Evolutionary conservation across 108 stramenopile species (phyloP).

Genomic region (Discostella stelligeroides): DNA sequence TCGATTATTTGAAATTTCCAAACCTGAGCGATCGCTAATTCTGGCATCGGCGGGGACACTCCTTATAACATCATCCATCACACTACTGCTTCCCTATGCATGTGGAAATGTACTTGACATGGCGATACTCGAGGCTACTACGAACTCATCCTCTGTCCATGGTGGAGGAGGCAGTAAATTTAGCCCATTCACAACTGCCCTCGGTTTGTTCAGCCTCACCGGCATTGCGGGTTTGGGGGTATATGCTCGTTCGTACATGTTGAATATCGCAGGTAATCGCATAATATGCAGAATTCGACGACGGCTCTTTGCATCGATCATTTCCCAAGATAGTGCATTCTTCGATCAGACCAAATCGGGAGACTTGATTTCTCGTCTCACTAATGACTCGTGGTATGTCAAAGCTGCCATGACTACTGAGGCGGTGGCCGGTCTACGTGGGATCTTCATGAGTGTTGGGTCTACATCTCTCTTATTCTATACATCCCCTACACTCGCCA

Average conservation of each 20-base stretch:
- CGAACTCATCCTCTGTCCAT: slow-evolving; percentile 7
- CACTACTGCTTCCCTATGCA: slow-evolving; percentile 71
- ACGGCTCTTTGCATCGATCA: slow-evolving; percentile 60
- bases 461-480: slow-evolving; percentile 70
- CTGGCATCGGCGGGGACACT: slow-evolving; percentile 63
- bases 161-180: background rate
- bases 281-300: slow-evolving; percentile 71
- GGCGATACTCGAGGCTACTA: slow-evolving; percentile 47
- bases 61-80: slow-evolving; percentile 67
- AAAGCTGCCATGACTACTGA: slow-evolving; percentile 81
- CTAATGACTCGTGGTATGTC: slow-evolving; percentile 74
- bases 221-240: slow-evolving; percentile 69
- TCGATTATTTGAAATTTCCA: slow-evolving; percentile 42
- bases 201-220: slow-evolving; percentile 67
- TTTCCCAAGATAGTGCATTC: slow-evolving; percentile 76
- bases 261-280: slow-evolving; percentile 77
- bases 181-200: slow-evolving; percentile 53
- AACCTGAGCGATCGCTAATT: slow-evolving; percentile 57
- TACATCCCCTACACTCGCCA: slow-evolving; percentile 75
- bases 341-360: slow-evolving; percentile 75
- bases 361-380: slow-evolving; percentile 79
- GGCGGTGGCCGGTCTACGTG: slow-evolving; percentile 66
- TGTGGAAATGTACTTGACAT: slow-evolving; percentile 73
- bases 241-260: slow-evolving; percentile 58
- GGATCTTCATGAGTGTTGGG: slow-evolving; percentile 67